phyloP scores from a whole-genome alignment of 2,329 filamentous ascomycete genomes.

The Aspergillus bombycis region DNA sequence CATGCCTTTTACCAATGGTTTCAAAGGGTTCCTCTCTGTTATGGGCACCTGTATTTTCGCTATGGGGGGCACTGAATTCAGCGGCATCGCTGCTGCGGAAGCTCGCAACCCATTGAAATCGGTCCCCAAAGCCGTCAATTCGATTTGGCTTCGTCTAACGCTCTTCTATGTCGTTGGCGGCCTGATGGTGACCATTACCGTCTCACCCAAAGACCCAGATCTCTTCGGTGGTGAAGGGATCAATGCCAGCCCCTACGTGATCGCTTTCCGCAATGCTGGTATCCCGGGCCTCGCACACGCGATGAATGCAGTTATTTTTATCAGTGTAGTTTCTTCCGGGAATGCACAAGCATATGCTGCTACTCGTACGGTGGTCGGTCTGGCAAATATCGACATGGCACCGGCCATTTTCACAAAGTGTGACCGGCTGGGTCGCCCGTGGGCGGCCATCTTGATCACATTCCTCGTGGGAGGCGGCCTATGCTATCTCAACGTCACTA shows the following conservation, averaged over 20 bases:
- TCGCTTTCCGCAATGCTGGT: conserved; percentile 64
- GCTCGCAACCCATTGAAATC: conserved; percentile 57
- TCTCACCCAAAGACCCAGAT: conserved; percentile 43
- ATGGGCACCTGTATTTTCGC: conserved; percentile 67
- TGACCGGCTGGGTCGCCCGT: conserved; percentile 50
- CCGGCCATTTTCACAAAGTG: conserved; percentile 50
- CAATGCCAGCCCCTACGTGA: conserved; percentile 66
- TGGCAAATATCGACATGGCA: conserved; percentile 51
- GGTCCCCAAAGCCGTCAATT: conserved; percentile 52
- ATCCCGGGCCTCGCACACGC: conserved; percentile 64
- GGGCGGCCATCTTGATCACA: conserved; percentile 43
- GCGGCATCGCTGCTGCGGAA: conserved; percentile 64
- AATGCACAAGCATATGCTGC: conserved; percentile 62
- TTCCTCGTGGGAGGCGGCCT: conserved; percentile 46
- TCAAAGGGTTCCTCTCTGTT: conserved; percentile 62
- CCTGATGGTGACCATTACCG: conserved; percentile 50
- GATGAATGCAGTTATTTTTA: conserved; percentile 69
- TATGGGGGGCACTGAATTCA: conserved; percentile 65
- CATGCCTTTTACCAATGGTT: conserved; percentile 55
- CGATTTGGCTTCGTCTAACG: conserved; percentile 56
- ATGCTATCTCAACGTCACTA: conserved; percentile 44
- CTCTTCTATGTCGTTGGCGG: conserved; percentile 54
- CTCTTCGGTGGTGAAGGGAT: conserved; percentile 47
- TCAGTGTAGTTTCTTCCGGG: conserved; percentile 63
- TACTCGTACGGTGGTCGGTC: conserved; percentile 60